Evolutionary conservation across 192 early-diverging fungal genomes (phyloP).

Genomic region (Entomortierella parvispora): DNA sequence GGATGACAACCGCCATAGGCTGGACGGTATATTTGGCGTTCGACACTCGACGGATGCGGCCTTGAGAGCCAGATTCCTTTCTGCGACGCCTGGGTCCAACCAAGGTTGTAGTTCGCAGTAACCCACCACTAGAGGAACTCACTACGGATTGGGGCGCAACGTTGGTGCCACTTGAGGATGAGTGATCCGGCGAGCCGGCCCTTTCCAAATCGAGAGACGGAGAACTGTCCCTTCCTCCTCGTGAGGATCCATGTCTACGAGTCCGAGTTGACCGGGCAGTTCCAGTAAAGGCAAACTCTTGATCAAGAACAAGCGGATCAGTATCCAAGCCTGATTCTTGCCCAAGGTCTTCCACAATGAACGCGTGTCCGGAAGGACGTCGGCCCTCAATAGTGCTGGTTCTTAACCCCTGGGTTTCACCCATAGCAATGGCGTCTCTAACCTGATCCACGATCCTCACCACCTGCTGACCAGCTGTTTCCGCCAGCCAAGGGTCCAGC

Average conservation of each 20-base stretch:
- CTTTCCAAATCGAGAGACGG: too few relatives aligned
- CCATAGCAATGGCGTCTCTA: conserved; percentile 13
- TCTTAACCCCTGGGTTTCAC: not conserved
- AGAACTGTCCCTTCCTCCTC: not conserved
- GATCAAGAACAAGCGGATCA: not conserved
- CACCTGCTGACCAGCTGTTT: conserved; percentile 54
- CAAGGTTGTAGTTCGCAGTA: conserved; percentile 11
- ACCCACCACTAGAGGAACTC: too few relatives aligned
- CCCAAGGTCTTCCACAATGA: too few relatives aligned
- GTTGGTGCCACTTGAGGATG: not conserved
- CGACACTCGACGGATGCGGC: conserved; percentile 25
- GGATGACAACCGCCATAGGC: not conserved
- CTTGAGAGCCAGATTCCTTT: not conserved
- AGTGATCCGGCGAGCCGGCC: not conserved
- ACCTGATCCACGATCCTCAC: conserved; percentile 54
- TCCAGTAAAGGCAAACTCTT: too few relatives aligned
- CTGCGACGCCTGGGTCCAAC: conserved; percentile 21
- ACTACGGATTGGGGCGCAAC: not conserved
- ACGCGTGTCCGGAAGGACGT: not conserved
- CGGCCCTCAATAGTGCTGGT: not conserved
- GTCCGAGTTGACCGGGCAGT: too few relatives aligned
- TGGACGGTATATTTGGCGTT: not conserved
- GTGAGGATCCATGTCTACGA: not conserved
- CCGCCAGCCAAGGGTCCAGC: conserved; percentile 56
- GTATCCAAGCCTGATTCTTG: not conserved